Base-by-base conservation (phyloP, 2,329 filamentous ascomycete species). In the Exophiala calicioides region DNA sequence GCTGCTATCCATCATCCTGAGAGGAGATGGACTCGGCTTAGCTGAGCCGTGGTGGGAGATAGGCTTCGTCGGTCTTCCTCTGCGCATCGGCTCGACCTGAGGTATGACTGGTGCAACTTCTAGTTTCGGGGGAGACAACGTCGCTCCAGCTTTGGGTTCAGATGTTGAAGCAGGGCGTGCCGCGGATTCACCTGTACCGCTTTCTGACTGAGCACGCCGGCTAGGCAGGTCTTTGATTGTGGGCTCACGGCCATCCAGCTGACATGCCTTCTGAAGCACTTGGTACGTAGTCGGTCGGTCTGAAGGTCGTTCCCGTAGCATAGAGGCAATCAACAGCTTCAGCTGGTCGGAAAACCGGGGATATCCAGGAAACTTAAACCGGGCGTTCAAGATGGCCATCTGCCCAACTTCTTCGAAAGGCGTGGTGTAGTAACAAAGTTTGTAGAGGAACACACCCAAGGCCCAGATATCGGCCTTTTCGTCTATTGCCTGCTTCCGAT, bases 391-490 rank as follows among this genome's bases (percentile, higher is more conserved):
- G 55, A 98, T 98, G 9, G 93, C 93, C 74, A 97, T 87, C 71
- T 96, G 91, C 19, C 93, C 93, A 63, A 95, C 90, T 55, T 97
- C 91, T 70, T 98, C 93, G 61, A 98, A 98, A 1, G 93, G 93
- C 4, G 93, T 98, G 1, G 93, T 98, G 69, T 98, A 98, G 70
- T 97, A 98, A 74, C 93, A 98, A 52, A 98, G 77, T 75, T 98
- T 98, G 75, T 98, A 98, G 44, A 98, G 71, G 48, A 98, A 73
- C 31, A 98, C 93, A 4, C 93, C 93, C 52, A 98, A 72, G 1
- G 93, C 93, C 93, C 90, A 98, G 21, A 98, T 96, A 67, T 98
- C 93, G 37, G 90, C 94, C 73, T 98, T 98, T 72, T 98, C 93
- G 64, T 98, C 89, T 63, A 98, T 95, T 1, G 93, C 90, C 60